Evolutionary conservation across 768 basidiomycete species (phyloP), one percentile per base, ranked within the genome.

Genomic region (Fibroporia radiculosa): DNA sequence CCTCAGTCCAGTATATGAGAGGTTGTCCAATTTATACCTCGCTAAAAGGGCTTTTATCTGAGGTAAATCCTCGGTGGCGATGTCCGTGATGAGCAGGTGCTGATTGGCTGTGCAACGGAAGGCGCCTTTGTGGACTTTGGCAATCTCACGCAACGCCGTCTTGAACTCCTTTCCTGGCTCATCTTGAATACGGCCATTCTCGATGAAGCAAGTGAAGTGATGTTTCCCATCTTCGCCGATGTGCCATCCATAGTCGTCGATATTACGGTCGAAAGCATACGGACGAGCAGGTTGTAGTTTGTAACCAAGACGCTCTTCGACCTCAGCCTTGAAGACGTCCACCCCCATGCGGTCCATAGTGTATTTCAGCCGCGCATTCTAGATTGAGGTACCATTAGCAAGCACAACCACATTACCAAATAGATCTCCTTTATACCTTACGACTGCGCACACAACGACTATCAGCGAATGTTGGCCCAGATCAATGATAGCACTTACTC

Each of bases 131-230:
- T 95, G 93, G 5, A 92, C 68, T 66, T 86, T 84, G 36, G 96
- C 96, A 49, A 99, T 91, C 66, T 95, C 93, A 37, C 81, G 74
- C 44, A 99, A 68, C 26, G 88, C 93, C 4, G 86, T 81, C 75
- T 98, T 97, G 80, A 90, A 97, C 51, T 89, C 80, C 42, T 78
- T 77, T 18, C 77, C 87, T 11, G 91, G 83, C 62, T 93, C 91
- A 63, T 98, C 93, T 63, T 92, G 83, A n/a, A 99, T 77, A 18
- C 95, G 88, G 16, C 96, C 95, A 57, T 99, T 99, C 70, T 99
- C 96, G 62, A 99, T 86, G 66, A 93, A 98, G 63, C 85, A 71
- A 40, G 84, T 91, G 65, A 92, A 93, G 63, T 98, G 92, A 58
- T 92, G 84, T 52, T 73, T 80, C 48, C 92, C 93, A 56, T 97